phyloP scores from a whole-genome alignment of 805 yeast species.

The Phaffomyces opuntiae region DNA sequence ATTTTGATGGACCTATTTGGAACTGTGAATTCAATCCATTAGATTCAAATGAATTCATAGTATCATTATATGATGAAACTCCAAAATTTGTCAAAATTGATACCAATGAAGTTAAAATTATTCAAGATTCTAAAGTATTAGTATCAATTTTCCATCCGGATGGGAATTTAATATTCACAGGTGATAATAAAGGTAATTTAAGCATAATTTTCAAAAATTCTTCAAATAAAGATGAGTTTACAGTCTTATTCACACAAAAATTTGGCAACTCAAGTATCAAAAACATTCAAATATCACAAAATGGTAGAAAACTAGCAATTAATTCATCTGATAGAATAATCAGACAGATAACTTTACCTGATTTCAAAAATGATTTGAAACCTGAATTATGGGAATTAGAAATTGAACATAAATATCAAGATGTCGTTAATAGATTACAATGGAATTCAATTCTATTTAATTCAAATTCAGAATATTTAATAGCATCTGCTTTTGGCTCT shows the following conservation, averaged over 20 bases:
- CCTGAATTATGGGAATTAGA: conserved; percentile 43
- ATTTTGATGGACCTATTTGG: conserved; percentile 73
- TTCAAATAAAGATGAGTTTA: conserved; percentile 6
- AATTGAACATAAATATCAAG: conserved; percentile 78
- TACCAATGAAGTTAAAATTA: conserved; percentile 14
- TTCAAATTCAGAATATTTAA: conserved; percentile 70
- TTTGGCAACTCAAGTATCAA: conserved; percentile 69
- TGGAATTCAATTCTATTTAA: conserved; percentile 82
- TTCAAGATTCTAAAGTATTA: conserved; percentile 16
- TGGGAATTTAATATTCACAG: conserved; percentile 56
- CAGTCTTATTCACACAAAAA: conserved; percentile 42
- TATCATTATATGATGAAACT: conserved; percentile 56
- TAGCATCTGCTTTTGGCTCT: conserved; percentile 83
- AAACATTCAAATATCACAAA: conserved; percentile 50
- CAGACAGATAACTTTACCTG: conserved; percentile 49
- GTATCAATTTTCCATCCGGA: conserved; percentile 40
- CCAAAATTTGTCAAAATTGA: conserved; percentile 44
- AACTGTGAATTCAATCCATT: conserved; percentile 50
- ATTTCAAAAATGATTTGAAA: conserved; percentile 12
- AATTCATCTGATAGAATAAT: conserved; percentile 76
- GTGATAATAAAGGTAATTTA: conserved; percentile 77
- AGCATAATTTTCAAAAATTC: conserved; percentile 33
- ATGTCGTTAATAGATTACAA: conserved; percentile 78
- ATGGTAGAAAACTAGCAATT: conserved; percentile 56
- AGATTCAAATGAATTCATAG: conserved; percentile 43